A percentile compares a stretch with the other conserved stretches of the same genome.
Evolutionary conservation across 345 rosid genomes (phyloP).

Genomic region (Laguncularia racemosa): DNA sequence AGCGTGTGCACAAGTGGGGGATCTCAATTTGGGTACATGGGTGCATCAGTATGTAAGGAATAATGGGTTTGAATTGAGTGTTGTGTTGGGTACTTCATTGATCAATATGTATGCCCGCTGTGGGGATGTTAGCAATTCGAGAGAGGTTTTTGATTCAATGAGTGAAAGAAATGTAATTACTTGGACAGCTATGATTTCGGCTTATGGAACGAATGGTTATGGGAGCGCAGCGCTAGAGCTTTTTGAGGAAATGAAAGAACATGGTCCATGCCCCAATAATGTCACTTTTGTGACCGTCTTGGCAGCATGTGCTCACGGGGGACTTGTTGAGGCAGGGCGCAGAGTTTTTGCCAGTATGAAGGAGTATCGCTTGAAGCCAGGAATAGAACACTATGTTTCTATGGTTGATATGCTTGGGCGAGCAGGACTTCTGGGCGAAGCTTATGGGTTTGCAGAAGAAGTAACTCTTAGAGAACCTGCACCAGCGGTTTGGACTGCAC

Average conservation of each 20-base stretch:
- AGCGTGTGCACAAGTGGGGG: constrained; percentile 73
- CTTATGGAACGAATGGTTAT: constrained; percentile 71
- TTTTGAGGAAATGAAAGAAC: constrained; percentile 39
- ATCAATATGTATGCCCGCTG: constrained; percentile 81
- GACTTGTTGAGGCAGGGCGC: constrained; percentile 56
- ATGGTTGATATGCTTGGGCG: constrained; percentile 86
- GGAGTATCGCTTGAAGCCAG: constrained; percentile 38
- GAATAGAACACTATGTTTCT: constrained; percentile 73
- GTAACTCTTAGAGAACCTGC: constrained; percentile 32
- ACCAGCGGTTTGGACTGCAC: constrained; percentile 84
- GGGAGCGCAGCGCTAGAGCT: constrained; percentile 52
- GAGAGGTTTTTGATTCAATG: constrained; percentile 60
- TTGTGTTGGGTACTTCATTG: constrained; percentile 64
- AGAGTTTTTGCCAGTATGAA: constrained; percentile 44
- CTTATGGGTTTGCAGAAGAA: constrained; percentile 43
- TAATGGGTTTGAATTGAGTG: constrained; percentile 40
- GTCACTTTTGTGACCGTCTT: constrained; percentile 74
- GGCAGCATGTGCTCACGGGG: constrained; percentile 80
- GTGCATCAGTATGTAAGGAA: constrained; percentile 40
- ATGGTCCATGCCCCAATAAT: constrained; percentile 42
- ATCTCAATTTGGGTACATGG: constrained; percentile 52
- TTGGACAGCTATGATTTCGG: constrained; percentile 91
- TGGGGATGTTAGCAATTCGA: constrained; percentile 49
- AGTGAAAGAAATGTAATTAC: constrained; percentile 61
- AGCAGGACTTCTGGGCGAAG: constrained; percentile 62